These are phyloP conservation scores for Beta vulgaris DNA, from an alignment of 148 eudicot genomes.

Conservation along the genomic window DNA sequence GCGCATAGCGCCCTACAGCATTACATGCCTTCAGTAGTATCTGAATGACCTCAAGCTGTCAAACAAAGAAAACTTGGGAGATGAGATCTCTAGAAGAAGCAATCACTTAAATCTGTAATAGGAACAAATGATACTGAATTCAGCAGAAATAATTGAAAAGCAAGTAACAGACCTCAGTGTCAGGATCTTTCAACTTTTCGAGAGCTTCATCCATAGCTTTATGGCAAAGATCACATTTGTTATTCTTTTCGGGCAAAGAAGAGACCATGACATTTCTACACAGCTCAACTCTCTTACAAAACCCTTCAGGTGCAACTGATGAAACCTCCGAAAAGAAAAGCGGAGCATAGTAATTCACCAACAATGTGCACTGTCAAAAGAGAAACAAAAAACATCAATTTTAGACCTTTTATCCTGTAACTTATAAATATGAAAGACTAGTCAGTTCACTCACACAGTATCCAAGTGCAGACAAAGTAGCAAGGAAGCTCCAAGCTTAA, in stretches of 20 bases:
- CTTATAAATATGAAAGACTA: neutral
- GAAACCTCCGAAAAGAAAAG: conserved; percentile 67
- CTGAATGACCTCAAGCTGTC: conserved; percentile 73
- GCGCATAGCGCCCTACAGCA: conserved; percentile 39
- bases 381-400: neutral
- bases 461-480: neutral
- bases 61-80: conserved; percentile 21
- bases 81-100: conserved; percentile 11
- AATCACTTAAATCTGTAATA: neutral
- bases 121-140: neutral
- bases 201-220: conserved; percentile 53
- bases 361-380: conserved; percentile 55
- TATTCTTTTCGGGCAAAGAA: conserved; percentile 25
- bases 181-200: conserved; percentile 74
- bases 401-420: neutral
- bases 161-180: conserved; percentile 57
- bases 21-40: conserved; percentile 75
- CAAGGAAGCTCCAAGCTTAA: neutral
- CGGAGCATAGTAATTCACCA: conserved; percentile 84
- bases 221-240: conserved; percentile 65
- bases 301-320: conserved; percentile 49
- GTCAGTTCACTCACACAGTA: neutral
- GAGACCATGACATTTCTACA: conserved; percentile 38
- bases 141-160: neutral
- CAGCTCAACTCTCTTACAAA: conserved; percentile 60